Percentiles rank a stretch among this genome's conserved stretches.
These are phyloP conservation scores for Podaxis carcinomalis DNA, from an alignment of 768 basidiomycete genomes.

Conservation along the genomic window DNA sequence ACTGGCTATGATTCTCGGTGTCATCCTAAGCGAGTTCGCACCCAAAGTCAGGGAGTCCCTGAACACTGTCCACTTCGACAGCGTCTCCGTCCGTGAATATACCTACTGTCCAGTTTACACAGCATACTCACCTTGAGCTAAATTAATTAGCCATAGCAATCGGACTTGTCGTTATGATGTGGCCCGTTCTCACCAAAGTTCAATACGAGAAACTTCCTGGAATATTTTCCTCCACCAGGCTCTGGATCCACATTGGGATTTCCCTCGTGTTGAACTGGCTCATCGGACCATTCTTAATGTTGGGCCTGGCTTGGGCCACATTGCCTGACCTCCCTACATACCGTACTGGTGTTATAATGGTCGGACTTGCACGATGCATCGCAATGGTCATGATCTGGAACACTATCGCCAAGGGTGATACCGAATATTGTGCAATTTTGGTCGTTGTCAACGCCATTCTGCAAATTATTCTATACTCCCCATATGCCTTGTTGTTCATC, in stretches of 20 bases:
- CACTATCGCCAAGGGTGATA: constrained; percentile 63
- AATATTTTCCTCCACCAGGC: constrained; percentile 43
- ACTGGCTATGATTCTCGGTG: constrained; percentile 3
- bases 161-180: constrained; percentile 85
- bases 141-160: constrained; percentile 62
- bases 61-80: constrained; percentile 54
- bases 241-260: constrained; percentile 68
- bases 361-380: constrained; percentile 70
- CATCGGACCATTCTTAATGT: constrained; percentile 76
- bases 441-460: constrained; percentile 78
- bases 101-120: no score
- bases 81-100: constrained; percentile 74
- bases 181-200: constrained; percentile 74
- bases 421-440: constrained; percentile 72
- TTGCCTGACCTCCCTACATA: constrained; percentile 75
- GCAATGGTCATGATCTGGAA: constrained; percentile 86
- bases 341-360: constrained; percentile 77
- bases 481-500: constrained; percentile 69
- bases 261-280: constrained; percentile 79
- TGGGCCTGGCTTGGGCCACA: constrained; percentile 82
- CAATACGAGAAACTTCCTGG: constrained; percentile 68
- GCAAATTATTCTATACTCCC: constrained; percentile 75
- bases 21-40: constrained; percentile 66
- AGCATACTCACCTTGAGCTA: background rate
- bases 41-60: constrained; percentile 57